Conservation (phyloP, 495 filamentous ascomycete genomes). For the Terfezia claveryi region DNA sequence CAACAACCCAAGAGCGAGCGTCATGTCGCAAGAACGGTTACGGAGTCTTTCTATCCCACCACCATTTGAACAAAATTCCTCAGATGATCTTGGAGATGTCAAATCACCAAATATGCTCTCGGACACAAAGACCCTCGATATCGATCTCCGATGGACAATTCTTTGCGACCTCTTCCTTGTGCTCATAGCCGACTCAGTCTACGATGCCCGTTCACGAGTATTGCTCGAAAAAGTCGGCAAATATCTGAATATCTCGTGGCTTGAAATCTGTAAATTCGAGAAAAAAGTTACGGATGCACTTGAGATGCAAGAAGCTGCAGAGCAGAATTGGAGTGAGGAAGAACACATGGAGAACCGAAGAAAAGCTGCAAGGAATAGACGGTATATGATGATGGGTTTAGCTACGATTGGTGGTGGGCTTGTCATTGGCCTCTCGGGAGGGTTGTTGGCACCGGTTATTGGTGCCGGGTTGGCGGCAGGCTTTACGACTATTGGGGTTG, state of each 20-base stretch:
- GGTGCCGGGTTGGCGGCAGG: constrained; percentile 86
- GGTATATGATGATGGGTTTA: constrained; percentile 86
- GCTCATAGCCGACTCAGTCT: constrained; percentile 80
- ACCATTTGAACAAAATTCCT: constrained; percentile 4
- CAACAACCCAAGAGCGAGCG: background rate
- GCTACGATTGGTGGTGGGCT: constrained; percentile 89
- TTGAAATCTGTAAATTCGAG: constrained; percentile 90
- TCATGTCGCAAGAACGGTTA: background rate
- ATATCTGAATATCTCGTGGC: constrained; percentile 61
- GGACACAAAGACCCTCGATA: constrained; percentile 62
- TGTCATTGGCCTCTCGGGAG: constrained; percentile 88
- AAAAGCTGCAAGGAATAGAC: constrained; percentile 55
- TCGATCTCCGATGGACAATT: constrained; percentile 92
- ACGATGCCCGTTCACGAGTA: constrained; percentile 72
- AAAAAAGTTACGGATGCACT: constrained; percentile 92
- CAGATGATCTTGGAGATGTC: constrained; percentile 28
- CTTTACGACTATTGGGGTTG: constrained; percentile 83
- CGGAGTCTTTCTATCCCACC: background rate
- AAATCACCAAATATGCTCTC: constrained; percentile 62
- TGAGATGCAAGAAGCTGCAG: constrained; percentile 83
- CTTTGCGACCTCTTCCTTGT: constrained; percentile 92
- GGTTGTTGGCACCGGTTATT: constrained; percentile 79
- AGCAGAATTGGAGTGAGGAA: constrained; percentile 93
- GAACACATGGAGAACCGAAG: constrained; percentile 78
- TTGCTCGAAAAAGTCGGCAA: constrained; percentile 66